A percentile compares a stretch with the other conserved stretches of the same genome.
Conservation (phyloP, 371 early-diverging fungal species). For the Rhizopus sp. region DNA sequence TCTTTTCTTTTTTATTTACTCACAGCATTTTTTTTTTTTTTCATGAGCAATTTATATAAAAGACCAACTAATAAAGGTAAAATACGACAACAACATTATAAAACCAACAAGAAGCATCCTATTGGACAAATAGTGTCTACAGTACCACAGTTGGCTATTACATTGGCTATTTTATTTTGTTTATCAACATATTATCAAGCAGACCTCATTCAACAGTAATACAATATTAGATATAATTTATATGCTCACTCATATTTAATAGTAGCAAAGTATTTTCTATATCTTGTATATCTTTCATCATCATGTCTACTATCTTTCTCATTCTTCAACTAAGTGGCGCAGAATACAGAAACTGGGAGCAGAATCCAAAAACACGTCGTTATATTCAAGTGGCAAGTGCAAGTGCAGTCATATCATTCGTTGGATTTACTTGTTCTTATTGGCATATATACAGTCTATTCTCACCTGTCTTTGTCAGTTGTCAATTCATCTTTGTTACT, state of each 20-base stretch:
- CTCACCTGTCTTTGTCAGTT: constrained; percentile 16
- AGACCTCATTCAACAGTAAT: no score
- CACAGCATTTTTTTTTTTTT: no score
- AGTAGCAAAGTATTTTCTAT: constrained; percentile 15
- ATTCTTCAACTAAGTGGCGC: constrained; percentile 20
- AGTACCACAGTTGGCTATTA: constrained; percentile 25
- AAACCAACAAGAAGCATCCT: constrained; percentile 13
- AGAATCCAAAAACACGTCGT: constrained; percentile 17
- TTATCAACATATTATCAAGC: not conserved
- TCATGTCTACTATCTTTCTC: constrained; percentile 17
- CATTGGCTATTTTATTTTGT: constrained; percentile 20
- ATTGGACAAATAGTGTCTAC: constrained; percentile 15
- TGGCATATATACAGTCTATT: constrained; percentile 23
- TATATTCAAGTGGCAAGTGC: constrained; percentile 26
- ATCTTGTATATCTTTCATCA: constrained; percentile 5
- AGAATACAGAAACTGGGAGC: constrained; percentile 30
- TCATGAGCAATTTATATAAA: not conserved
- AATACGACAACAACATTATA: not conserved
- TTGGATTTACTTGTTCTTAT: constrained; percentile 18
- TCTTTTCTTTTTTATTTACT: not conserved
- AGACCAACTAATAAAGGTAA: not conserved
- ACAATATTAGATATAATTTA: no score
- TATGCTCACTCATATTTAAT: not conserved
- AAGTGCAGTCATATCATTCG: constrained; percentile 17
- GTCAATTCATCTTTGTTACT: constrained; percentile 11